Base-by-base conservation (phyloP, 176 grass and related monocot species). In the Guadua angustifolia region DNA sequence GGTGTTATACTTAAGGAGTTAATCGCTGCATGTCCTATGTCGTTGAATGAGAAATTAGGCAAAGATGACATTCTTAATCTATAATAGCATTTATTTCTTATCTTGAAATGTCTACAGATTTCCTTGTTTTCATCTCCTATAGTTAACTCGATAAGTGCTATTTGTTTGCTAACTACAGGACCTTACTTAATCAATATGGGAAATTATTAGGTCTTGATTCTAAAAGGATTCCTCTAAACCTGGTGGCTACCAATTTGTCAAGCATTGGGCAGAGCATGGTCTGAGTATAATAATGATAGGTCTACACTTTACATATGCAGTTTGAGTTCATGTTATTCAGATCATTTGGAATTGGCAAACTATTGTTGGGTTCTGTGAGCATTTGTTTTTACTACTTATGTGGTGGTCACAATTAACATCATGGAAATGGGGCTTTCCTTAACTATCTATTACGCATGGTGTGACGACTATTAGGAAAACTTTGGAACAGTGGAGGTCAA, bases 251-350 rank as follows among this genome's bases (percentile, higher is more conserved):
- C 83, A 84, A 63, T 94, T 90, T 85, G 88, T 42, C 77, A 89
- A 74, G 83, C 88, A 64, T 77, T 94, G 80, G 85, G 87, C 44
- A 94, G 68, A 85, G 92, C 92, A 59, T 97, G 92, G 92, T 33
- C 68, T 76, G 90, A 97, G 51, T 92, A 85, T 88, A 90, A 88
- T 15, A 90, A 94, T 85, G 65, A 77, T 39, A 94, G 92, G 94
- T 97, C 40, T 17, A 39, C 17, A 78, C 6, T 52, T 79, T 67
- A 29, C 26, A 9, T 64, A 47, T 77, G 9, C 24, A 75, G 9
- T 76, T 71, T 79, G 66, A 63, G 71, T 7, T 84, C 35, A 42
- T 61, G 66, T 59, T 55, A 79, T 63, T 51, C 32, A 58, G 35
- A 47, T 57, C 65, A 13, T 36, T 35, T 65, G 75, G 36, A 25